Evolutionary conservation across 164 flowering plant genomes (phyloP).

Genomic region (Litsea cubeba): DNA sequence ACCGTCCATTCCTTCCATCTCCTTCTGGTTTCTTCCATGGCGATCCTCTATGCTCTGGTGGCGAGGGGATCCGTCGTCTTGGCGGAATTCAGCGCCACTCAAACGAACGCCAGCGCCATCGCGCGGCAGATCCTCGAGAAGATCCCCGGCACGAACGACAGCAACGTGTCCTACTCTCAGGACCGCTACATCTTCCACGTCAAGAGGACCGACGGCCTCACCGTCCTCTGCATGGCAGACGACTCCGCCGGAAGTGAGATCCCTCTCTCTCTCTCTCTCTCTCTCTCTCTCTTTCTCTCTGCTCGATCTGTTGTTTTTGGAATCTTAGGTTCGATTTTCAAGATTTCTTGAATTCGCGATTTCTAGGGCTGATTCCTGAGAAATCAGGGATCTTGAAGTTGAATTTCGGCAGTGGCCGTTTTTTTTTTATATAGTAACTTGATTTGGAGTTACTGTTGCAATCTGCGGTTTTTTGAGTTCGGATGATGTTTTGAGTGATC

Average conservation of each 20-base stretch:
- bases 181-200: constrained; percentile 84
- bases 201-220: constrained; percentile 78
- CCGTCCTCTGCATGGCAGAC: constrained; percentile 88
- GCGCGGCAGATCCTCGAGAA: constrained; percentile 75
- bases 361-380: too few species aligned
- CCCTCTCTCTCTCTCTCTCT: background rate
- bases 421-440: too few species aligned
- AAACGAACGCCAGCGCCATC: constrained; percentile 61
- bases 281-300: background rate
- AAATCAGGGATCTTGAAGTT: too few species aligned
- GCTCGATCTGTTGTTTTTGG: background rate
- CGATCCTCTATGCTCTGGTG: constrained; percentile 68
- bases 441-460: too few species aligned
- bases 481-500: too few species aligned
- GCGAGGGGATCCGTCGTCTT: constrained; percentile 73
- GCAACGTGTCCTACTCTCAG: constrained; percentile 67
- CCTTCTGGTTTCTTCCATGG: constrained; percentile 28
- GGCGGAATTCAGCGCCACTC: constrained; percentile 62
- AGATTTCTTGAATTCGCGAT: background rate
- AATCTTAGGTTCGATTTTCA: background rate
- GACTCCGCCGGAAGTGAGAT: constrained; percentile 58
- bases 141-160: constrained; percentile 42
- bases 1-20: background rate
- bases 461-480: too few species aligned
- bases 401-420: too few species aligned